Evolutionary conservation across 768 basidiomycete genomes (phyloP).

Genomic region (Mrakia hoshinonis): DNA sequence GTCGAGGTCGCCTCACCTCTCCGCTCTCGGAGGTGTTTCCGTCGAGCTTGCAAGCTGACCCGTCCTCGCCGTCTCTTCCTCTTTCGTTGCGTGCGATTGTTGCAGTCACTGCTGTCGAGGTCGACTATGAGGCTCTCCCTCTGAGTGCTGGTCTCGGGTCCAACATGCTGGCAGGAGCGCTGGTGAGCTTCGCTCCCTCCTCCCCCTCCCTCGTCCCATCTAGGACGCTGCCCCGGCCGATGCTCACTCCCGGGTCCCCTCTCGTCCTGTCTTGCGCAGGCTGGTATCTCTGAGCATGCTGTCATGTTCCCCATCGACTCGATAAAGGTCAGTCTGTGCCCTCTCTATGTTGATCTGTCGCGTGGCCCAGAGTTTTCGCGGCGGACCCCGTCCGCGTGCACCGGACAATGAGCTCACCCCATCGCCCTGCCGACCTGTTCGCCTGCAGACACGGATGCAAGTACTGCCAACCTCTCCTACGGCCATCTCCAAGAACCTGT

Average conservation of each 20-base stretch:
- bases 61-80: background rate
- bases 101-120: slow-evolving; percentile 40
- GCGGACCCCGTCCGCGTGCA: background rate
- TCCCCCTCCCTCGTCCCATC: background rate
- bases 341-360: background rate
- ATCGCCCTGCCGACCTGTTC: slow-evolving; percentile 5
- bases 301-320: slow-evolving; percentile 98
- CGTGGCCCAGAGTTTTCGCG: background rate
- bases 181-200: slow-evolving; percentile 53
- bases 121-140: slow-evolving; percentile 59
- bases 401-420: background rate
- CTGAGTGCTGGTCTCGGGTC: slow-evolving; percentile 74
- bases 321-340: slow-evolving; percentile 66
- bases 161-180: slow-evolving; percentile 92
- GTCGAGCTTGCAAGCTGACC: background rate
- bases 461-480: slow-evolving; percentile 62
- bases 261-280: slow-evolving; percentile 48
- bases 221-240: background rate
- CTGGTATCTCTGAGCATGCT: slow-evolving; percentile 96
- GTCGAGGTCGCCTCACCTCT: background rate
- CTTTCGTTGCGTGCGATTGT: background rate
- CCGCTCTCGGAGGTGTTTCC: background rate
- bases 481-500: slow-evolving; percentile 22
- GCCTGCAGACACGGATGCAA: slow-evolving; percentile 90
- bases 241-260: background rate